Evolutionary conservation across 805 yeast genomes (phyloP).

Genomic region (Torulaspora gathmanii): DNA sequence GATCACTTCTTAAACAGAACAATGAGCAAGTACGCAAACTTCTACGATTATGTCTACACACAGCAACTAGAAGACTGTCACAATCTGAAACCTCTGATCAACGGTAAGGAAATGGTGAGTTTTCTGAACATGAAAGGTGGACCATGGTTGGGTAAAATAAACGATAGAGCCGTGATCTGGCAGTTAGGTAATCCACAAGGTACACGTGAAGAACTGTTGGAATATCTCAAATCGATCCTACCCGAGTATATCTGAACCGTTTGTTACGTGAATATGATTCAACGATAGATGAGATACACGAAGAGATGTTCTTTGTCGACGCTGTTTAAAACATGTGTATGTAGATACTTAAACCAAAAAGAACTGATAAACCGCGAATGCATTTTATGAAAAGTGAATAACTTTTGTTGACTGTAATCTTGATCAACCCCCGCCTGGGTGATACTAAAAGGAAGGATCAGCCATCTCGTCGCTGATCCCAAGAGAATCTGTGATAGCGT

Average conservation of each 20-base stretch:
- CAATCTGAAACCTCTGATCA: conserved; percentile 58
- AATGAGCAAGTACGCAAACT: conserved; percentile 32
- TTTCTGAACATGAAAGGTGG: conserved; percentile 65
- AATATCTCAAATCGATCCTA: conserved; percentile 32
- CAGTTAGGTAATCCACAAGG: conserved; percentile 70
- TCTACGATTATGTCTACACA: conserved; percentile 30
- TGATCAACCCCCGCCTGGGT: neutral
- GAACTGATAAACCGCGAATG: conserved; percentile 3
- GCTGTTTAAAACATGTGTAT: neutral
- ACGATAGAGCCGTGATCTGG: conserved; percentile 58
- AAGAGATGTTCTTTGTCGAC: neutral
- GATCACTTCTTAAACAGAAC: conserved; percentile 1
- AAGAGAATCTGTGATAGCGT: conserved; percentile 9
- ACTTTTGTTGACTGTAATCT: neutral
- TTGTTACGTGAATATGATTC: neutral
- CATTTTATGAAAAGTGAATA: neutral
- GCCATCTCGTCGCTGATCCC: conserved; percentile 7
- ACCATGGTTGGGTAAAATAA: conserved; percentile 69
- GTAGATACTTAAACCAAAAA: neutral
- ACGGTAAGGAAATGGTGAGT: conserved; percentile 64
- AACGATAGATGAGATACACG: too few species aligned
- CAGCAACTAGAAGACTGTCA: conserved; percentile 29
- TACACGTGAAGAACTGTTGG: conserved; percentile 51
- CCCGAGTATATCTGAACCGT: conserved; percentile 16
- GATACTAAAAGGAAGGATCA: conserved; percentile 9